A percentile compares a stretch with the other conserved stretches of the same genome.
phyloP scores from a whole-genome alignment of 2,329 filamentous ascomycete species.

The Graphiopsis chlorocephala region DNA sequence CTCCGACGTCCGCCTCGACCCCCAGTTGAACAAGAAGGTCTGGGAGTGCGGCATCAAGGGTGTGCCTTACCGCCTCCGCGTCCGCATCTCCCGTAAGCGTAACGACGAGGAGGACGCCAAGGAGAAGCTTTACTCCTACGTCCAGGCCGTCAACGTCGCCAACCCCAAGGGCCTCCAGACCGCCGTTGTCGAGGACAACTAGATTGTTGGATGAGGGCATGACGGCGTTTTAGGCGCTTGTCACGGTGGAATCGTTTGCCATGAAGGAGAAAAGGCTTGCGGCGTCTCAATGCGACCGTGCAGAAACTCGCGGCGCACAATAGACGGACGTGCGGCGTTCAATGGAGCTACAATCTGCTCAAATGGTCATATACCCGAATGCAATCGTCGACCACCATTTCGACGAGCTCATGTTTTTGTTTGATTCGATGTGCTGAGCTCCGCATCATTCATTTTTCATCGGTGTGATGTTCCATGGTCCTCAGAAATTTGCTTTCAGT shows the following conservation, averaged over 20 bases:
- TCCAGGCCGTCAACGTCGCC: constrained; percentile 99
- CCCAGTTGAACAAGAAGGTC: constrained; percentile 99
- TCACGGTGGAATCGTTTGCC: constrained; percentile 15
- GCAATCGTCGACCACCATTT: constrained; percentile 17
- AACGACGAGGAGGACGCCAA: constrained; percentile 99
- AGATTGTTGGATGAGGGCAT: constrained; percentile 30
- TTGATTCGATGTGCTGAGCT: constrained; percentile 2
- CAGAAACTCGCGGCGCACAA: constrained; percentile 14
- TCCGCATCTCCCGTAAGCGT: constrained; percentile 98
- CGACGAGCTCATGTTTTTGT: constrained; percentile 13
- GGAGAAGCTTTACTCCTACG: constrained; percentile 99
- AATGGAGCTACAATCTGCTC: constrained; percentile 12
- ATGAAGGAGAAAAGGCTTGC: constrained; percentile 14
- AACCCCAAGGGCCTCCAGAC: constrained; percentile 97
- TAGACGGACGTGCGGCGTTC: constrained; percentile 13
- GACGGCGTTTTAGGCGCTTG: constrained; percentile 15
- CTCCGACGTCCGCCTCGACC: constrained; percentile 94
- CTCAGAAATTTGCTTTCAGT: background rate
- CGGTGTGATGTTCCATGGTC: background rate
- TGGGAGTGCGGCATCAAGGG: constrained; percentile 99
- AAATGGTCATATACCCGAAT: constrained; percentile 15
- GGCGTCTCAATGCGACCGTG: constrained; percentile 6
- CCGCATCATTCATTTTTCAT: background rate
- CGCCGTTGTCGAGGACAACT: constrained; percentile 72
- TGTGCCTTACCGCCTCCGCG: constrained; percentile 92